phyloP scores from a whole-genome alignment of 2,329 filamentous ascomycete genomes.

The Diplocarpon mali region DNA sequence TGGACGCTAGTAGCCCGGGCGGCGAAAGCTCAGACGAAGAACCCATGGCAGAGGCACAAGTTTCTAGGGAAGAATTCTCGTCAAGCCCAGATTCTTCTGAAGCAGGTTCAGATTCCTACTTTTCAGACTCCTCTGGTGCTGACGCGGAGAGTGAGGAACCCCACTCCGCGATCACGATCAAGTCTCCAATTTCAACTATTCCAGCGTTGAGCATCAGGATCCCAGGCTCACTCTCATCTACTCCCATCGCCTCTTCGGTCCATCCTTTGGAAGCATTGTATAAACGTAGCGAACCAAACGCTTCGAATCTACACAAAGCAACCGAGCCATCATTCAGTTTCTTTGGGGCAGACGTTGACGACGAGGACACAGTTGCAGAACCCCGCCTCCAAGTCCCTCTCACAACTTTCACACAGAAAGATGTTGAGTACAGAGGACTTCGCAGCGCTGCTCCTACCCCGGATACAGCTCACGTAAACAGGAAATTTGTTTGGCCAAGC shows the following conservation, averaged over 20 bases:
- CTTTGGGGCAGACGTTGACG: conserved; percentile 47
- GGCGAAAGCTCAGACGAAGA: conserved; percentile 8
- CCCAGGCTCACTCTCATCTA: conserved; percentile 33
- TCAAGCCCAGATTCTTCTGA: conserved; percentile 7
- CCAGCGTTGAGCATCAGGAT: conserved; percentile 43
- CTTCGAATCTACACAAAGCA: conserved; percentile 31
- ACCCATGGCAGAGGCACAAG: background rate
- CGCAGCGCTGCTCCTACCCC: conserved; percentile 90
- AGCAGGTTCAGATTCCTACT: conserved; percentile 4
- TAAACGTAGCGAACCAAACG: conserved; percentile 51
- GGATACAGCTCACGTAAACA: conserved; percentile 71
- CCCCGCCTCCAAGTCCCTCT: conserved; percentile 46
- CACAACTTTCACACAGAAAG: conserved; percentile 73
- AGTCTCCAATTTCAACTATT: conserved; percentile 34
- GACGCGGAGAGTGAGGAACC: conserved; percentile 12
- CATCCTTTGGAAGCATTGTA: conserved; percentile 90
- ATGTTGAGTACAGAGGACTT: conserved; percentile 62
- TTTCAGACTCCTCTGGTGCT: conserved; percentile 10
- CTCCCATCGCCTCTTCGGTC: conserved; percentile 35
- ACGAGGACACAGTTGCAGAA: conserved; percentile 32
- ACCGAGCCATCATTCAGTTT: conserved; percentile 63
- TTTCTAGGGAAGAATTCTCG: background rate
- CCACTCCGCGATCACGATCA: conserved; percentile 11
- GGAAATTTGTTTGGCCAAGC: conserved; percentile 46
- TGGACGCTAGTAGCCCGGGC: conserved; percentile 1